phyloP scores from a whole-genome alignment of 1,284 basidiomycete genomes.

The Takashimella koratensis region DNA sequence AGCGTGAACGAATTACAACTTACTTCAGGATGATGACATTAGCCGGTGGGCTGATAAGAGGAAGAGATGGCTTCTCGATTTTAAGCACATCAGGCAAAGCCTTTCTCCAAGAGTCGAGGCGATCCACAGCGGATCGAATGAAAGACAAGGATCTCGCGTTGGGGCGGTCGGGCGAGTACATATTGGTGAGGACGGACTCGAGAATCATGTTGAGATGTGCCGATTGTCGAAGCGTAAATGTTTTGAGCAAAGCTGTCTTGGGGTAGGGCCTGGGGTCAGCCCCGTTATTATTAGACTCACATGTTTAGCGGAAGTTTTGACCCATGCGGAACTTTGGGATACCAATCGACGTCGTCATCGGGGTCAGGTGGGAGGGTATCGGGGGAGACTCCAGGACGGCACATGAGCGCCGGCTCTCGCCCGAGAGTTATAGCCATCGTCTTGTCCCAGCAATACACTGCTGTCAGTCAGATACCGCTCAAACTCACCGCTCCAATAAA shows the following conservation, averaged over 20 bases:
- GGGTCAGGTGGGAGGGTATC: slow-evolving; percentile 6
- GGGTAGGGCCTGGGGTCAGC: slow-evolving; percentile 10
- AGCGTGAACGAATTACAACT: not conserved
- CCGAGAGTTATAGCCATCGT: slow-evolving; percentile 11
- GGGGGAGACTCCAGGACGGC: slow-evolving; percentile 5
- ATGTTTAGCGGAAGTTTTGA: not conserved
- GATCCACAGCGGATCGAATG: slow-evolving; percentile 6
- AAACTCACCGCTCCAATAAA: slow-evolving; percentile 15
- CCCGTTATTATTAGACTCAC: not conserved
- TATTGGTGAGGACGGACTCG: slow-evolving; percentile 19
- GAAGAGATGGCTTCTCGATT: slow-evolving; percentile 2
- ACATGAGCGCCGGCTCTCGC: slow-evolving; percentile 10
- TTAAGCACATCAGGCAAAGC: slow-evolving; percentile 4
- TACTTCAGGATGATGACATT: slow-evolving; percentile 13
- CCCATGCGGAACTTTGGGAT: slow-evolving; percentile 8
- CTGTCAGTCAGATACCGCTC: too few relatives aligned
- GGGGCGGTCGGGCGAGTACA: slow-evolving; percentile 16
- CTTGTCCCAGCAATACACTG: slow-evolving; percentile 19
- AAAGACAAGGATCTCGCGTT: slow-evolving; percentile 12
- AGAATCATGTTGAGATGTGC: slow-evolving; percentile 13
- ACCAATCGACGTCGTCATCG: slow-evolving; percentile 17
- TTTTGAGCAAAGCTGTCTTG: slow-evolving; percentile 8
- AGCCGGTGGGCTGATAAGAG: slow-evolving; percentile 1
- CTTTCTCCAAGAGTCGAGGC: slow-evolving; percentile 4
- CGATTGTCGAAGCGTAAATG: slow-evolving; percentile 9